Evolutionary conservation across 2,329 filamentous ascomycete genomes (phyloP).

Genomic region (Penicillium corylophilum): DNA sequence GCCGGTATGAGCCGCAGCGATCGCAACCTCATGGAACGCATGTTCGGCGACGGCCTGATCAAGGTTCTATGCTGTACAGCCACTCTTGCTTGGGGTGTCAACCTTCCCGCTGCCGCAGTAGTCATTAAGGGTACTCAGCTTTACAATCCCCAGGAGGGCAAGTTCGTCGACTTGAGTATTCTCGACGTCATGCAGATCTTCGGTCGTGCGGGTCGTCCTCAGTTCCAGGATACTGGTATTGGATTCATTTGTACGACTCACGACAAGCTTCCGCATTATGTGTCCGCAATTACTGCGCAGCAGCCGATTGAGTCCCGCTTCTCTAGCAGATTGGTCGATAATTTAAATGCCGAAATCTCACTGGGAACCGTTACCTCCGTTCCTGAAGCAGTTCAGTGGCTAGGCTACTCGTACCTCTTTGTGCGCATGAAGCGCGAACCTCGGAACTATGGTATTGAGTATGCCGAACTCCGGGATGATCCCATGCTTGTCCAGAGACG

Average conservation of each 20-base stretch:
- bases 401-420: conserved; percentile 96
- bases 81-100: conserved; percentile 97
- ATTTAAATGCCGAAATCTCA: conserved; percentile 91
- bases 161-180: conserved; percentile 94
- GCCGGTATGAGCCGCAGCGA: conserved; percentile 95
- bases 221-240: conserved; percentile 96
- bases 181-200: conserved; percentile 97
- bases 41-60: conserved; percentile 88
- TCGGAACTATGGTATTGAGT: conserved; percentile 91
- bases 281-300: conserved; percentile 90
- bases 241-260: conserved; percentile 97
- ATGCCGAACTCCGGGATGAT: conserved; percentile 84
- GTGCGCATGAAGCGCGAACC: conserved; percentile 94
- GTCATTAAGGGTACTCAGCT: conserved; percentile 98
- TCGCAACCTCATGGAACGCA: conserved; percentile 88
- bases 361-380: conserved; percentile 94
- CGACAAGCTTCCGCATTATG: conserved; percentile 89
- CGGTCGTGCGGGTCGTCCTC: conserved; percentile 93
- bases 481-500: conserved; percentile 82
- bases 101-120: conserved; percentile 92
- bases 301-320: conserved; percentile 97
- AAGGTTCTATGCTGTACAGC: conserved; percentile 98
- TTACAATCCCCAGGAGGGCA: conserved; percentile 93
- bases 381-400: conserved; percentile 90
- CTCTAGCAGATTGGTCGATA: conserved; percentile 90